Evolutionary conservation across 1,284 basidiomycete genomes (phyloP), one percentile per base, ranked within the genome.

Genomic region (Ganoderma sp.): DNA sequence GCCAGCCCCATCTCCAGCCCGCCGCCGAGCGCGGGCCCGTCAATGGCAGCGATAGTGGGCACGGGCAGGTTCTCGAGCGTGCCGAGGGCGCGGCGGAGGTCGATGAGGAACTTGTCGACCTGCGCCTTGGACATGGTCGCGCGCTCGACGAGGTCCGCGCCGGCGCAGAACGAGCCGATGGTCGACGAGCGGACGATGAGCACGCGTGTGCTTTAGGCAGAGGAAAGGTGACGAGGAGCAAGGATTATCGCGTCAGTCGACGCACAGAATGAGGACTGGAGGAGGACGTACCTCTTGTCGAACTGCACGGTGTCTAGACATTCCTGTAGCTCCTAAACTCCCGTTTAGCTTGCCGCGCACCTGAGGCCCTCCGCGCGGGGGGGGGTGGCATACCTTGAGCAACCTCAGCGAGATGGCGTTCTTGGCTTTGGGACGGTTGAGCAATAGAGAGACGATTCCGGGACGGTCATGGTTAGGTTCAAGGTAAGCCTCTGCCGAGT

Each of bases 21-120:
- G 32, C 96, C 96, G 10, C 96, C 96, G 8, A 98, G 85, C 1
- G 96, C 96, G 39, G 94, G 93, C 0, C 97, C 97, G 76, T 98
- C 96, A 63, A 98, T 92, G 6, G 96, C 94, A 17, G 94, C 94
- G 66, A 98, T 92, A 9, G 94, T 96, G 0, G 96, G 96, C 81
- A 97, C 87, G 17, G 92, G 90, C 28, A 98, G 83, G 50, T 84
- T 84, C 79, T 96, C 94, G 15, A 98, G 85, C 73, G 88, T 88
- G 45, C 86, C 85, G 37, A 98, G 81, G 14, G 93, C 87, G 43
- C 82, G 81, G 42, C 96, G 89, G 37, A 98, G 84, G 73, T 92
- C 89, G 64, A 86, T 81, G 63, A 98, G 90, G 81, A 98, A 98
- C 72, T 86, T 87, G 72, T 88, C 83, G 43, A 98, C 93, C 75